Percentiles rank a stretch among this genome's conserved stretches.
phyloP scores from a whole-genome alignment of 192 early-diverging fungal species.

The Backusella tuberculispora region DNA sequence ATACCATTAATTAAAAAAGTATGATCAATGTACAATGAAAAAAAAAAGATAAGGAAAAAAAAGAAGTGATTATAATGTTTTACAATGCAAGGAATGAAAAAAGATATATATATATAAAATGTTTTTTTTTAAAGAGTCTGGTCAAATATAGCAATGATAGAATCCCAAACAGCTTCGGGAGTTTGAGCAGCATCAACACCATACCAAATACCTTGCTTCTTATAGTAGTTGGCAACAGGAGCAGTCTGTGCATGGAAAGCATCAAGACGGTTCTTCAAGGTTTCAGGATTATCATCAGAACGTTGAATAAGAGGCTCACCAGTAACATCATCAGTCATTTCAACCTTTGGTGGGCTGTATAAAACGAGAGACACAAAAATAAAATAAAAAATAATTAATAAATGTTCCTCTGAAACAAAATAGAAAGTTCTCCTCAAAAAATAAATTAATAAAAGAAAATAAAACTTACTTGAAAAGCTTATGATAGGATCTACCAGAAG shows the following conservation, averaged over 20 bases:
- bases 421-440: not conserved
- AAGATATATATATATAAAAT: not conserved
- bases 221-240: constrained; percentile 90
- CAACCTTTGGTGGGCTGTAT: constrained; percentile 83
- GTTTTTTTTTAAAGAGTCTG: constrained; percentile 41
- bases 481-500: constrained; percentile 96
- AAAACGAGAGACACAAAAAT: too few relatives aligned
- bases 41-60: not conserved
- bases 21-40: constrained; percentile 3
- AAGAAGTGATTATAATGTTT: not conserved
- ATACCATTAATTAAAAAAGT: too few relatives aligned
- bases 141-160: constrained; percentile 87
- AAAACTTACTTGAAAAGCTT: constrained; percentile 74
- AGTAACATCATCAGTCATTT: constrained; percentile 94
- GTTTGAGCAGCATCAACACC: constrained; percentile 92
- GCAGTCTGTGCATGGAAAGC: constrained; percentile 84
- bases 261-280: constrained; percentile 88
- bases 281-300: constrained; percentile 95
- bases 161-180: constrained; percentile 87
- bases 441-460: too few relatives aligned
- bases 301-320: constrained; percentile 97
- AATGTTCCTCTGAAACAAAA: too few relatives aligned
- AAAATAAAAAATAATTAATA: too few relatives aligned
- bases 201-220: constrained; percentile 89
- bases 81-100: too few relatives aligned